phyloP scores from a whole-genome alignment of 495 filamentous ascomycete species.

The Aspergillus sparsus region DNA sequence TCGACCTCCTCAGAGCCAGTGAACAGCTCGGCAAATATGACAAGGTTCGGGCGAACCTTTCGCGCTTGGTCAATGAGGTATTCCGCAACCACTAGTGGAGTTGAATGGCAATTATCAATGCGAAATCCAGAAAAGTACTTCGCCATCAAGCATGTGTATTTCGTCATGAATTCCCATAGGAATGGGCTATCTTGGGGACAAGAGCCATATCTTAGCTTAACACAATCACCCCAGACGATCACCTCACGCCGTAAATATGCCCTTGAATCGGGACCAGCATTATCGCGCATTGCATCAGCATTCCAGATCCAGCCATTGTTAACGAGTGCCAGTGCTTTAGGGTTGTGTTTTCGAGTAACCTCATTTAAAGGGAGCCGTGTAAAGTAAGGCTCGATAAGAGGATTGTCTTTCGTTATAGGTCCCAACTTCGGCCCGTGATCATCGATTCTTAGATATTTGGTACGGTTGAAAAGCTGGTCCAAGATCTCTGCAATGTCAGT shows the following conservation, averaged over 20 bases:
- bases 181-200: constrained; percentile 84
- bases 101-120: constrained; percentile 98
- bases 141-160: constrained; percentile 89
- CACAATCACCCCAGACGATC: constrained; percentile 98
- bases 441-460: constrained; percentile 89
- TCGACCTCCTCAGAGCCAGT: constrained; percentile 95
- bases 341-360: constrained; percentile 71
- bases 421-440: constrained; percentile 89
- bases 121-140: constrained; percentile 95
- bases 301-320: constrained; percentile 99
- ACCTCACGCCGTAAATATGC: constrained; percentile 93
- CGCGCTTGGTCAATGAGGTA: constrained; percentile 92
- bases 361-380: constrained; percentile 83
- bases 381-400: constrained; percentile 95
- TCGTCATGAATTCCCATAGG: constrained; percentile 93
- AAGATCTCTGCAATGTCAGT: constrained; percentile 77
- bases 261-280: constrained; percentile 83
- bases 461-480: constrained; percentile 88
- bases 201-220: constrained; percentile 89
- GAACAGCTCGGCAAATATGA: constrained; percentile 94
- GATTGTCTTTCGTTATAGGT: constrained; percentile 69
- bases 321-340: constrained; percentile 76
- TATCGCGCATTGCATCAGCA: constrained; percentile 88
- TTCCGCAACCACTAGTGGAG: constrained; percentile 88
- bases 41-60: constrained; percentile 81